Conservation (phyloP, 2,329 filamentous ascomycete genomes). For the Fusarium beomiforme region DNA sequence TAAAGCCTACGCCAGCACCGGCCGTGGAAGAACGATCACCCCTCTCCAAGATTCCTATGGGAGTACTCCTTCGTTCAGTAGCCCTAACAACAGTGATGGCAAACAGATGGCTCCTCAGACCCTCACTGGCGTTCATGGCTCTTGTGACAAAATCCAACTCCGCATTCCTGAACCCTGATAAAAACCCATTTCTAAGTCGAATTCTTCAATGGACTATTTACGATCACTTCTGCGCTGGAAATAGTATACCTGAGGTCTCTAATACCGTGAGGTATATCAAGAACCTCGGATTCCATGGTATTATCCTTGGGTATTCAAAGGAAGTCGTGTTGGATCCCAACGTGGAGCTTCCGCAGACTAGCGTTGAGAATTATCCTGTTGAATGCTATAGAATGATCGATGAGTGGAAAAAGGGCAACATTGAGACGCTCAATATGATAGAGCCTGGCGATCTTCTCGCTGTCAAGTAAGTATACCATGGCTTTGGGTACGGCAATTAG, state of each 20-base stretch:
- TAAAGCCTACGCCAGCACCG: neutral
- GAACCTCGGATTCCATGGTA: conserved; percentile 60
- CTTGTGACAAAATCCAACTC: conserved; percentile 43
- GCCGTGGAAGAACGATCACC: neutral
- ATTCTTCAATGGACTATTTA: conserved; percentile 59
- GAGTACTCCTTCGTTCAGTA: conserved; percentile 39
- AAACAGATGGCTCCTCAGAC: conserved; percentile 36
- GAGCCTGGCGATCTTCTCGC: conserved; percentile 65
- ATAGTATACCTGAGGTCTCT: conserved; percentile 58
- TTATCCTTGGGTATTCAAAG: conserved; percentile 63
- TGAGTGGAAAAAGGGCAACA: conserved; percentile 62
- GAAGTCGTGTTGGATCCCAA: conserved; percentile 54
- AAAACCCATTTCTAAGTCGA: conserved; percentile 50
- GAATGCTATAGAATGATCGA: conserved; percentile 44
- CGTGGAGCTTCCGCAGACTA: conserved; percentile 23
- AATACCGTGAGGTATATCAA: conserved; percentile 57
- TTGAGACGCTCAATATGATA: conserved; percentile 63
- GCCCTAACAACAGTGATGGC: conserved; percentile 44
- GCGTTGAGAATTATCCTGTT: conserved; percentile 7
- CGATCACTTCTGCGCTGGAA: conserved; percentile 66
- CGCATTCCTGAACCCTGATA: conserved; percentile 56
- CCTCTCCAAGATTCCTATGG: conserved; percentile 37
- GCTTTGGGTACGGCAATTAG: fast-evolving
- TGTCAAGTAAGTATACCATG: conserved; percentile 58
- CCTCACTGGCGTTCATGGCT: conserved; percentile 40